A percentile compares a stretch with the other conserved stretches of the same genome.
These are phyloP conservation scores for Lathyrus tuberosus DNA, from an alignment of 306 rosid genomes.

Conservation along the genomic window DNA sequence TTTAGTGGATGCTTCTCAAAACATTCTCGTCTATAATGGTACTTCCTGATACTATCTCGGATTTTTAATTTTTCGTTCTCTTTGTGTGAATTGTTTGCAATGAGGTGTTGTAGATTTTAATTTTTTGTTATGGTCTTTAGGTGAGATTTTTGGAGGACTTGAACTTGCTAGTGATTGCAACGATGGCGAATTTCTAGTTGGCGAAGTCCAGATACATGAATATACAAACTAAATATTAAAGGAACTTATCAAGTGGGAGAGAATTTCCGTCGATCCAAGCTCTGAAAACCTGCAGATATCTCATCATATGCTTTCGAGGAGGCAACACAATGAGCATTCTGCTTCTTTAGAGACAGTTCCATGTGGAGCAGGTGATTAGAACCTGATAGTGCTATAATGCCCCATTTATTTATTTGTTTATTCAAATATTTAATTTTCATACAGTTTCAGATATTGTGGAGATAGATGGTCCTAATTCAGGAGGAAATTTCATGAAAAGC, in stretches of 20 bases:
- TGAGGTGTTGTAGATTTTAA: conserved; percentile 19
- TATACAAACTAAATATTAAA: conserved; percentile 64
- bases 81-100: conserved; percentile 3
- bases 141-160: too few species aligned
- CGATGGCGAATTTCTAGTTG: too few species aligned
- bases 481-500: conserved; percentile 62
- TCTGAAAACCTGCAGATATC: conserved; percentile 50
- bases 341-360: conserved; percentile 42
- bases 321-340: conserved; percentile 39
- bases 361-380: conserved; percentile 52
- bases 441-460: conserved; percentile 75
- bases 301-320: conserved; percentile 31
- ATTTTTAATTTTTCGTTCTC: not conserved
- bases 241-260: conserved; percentile 84
- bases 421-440: conserved; percentile 28
- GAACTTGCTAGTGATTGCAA: too few species aligned
- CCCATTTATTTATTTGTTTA: conserved; percentile 26
- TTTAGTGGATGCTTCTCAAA: conserved; percentile 55
- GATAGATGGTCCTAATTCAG: conserved; percentile 70
- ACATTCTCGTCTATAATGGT: conserved; percentile 83
- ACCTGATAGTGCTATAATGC: conserved; percentile 15
- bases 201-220: conserved; percentile 65
- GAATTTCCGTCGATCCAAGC: conserved; percentile 65
- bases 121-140: conserved; percentile 34
- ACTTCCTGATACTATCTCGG: not conserved